These are phyloP conservation scores for Capronia americana DNA, from an alignment of 2,329 filamentous ascomycete genomes.

Conservation along the genomic window DNA sequence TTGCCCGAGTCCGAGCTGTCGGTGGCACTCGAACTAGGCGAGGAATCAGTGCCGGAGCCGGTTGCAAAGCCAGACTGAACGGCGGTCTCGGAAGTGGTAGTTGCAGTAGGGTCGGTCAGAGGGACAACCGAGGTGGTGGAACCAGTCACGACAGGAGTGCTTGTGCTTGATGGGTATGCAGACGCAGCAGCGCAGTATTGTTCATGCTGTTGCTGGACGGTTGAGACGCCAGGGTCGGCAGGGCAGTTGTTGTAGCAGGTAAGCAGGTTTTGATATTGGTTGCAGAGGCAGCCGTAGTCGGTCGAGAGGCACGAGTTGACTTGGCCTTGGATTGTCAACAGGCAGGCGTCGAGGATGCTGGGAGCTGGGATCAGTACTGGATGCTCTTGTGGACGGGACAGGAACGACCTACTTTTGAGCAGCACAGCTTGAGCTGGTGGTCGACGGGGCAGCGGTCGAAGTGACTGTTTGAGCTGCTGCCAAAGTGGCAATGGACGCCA, in stretches of 20 bases:
- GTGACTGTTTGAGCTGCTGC: slow-evolving; percentile 40
- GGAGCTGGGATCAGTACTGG: background rate
- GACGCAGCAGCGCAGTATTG: slow-evolving; percentile 53
- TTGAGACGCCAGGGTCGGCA: slow-evolving; percentile 48
- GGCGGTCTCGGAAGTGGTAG: slow-evolving; percentile 26
- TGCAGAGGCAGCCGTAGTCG: slow-evolving; percentile 65
- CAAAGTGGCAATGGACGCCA: slow-evolving; percentile 41
- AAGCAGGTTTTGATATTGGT: slow-evolving; percentile 59
- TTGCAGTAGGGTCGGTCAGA: slow-evolving; percentile 10
- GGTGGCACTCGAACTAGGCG: slow-evolving; percentile 40
- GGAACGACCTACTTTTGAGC: slow-evolving; percentile 39
- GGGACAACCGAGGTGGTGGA: slow-evolving; percentile 24
- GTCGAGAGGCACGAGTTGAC: slow-evolving; percentile 53
- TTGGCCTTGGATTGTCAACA: slow-evolving; percentile 49
- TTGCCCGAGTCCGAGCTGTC: slow-evolving; percentile 33
- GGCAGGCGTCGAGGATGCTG: slow-evolving; percentile 61
- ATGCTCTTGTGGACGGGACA: background rate
- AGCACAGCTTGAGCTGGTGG: slow-evolving; percentile 34
- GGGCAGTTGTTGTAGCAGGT: slow-evolving; percentile 72
- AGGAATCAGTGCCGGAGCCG: slow-evolving; percentile 30
- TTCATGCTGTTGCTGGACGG: slow-evolving; percentile 44
- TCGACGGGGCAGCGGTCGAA: slow-evolving; percentile 25
- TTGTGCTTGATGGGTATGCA: slow-evolving; percentile 44
- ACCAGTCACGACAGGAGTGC: slow-evolving; percentile 27
- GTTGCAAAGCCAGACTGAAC: slow-evolving; percentile 29